Evolutionary conservation across 2,329 filamentous ascomycete species (phyloP).

Genomic region (Aspergillus sp.): DNA sequence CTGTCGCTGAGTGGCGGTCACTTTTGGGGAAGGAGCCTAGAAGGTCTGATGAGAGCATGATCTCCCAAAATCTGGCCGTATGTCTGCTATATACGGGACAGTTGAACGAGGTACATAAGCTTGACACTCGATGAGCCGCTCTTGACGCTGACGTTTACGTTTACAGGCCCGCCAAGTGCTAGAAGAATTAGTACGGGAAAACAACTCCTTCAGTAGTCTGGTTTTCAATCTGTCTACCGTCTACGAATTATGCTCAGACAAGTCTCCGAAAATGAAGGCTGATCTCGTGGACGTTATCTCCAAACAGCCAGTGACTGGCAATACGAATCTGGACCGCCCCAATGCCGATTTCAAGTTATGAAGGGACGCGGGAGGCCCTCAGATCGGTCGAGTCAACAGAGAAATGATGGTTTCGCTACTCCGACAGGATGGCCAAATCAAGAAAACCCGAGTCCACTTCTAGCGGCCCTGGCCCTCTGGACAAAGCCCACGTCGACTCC

Average conservation of each 20-base stretch:
- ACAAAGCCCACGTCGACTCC: too few relatives aligned
- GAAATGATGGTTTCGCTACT: too few relatives aligned
- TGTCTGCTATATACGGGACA: constrained; percentile 78
- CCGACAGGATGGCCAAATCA: too few relatives aligned
- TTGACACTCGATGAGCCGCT: background rate
- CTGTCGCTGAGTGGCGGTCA: constrained; percentile 60
- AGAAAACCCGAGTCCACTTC: too few relatives aligned
- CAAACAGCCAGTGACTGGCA: constrained; percentile 51
- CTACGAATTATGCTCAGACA: constrained; percentile 87
- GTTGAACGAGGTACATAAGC: constrained; percentile 64
- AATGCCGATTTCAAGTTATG: constrained; percentile 76
- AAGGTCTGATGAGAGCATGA: constrained; percentile 61
- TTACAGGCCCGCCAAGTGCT: constrained; percentile 63
- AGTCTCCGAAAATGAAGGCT: constrained; percentile 67
- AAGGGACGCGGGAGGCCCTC: background rate
- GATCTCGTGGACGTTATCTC: constrained; percentile 70
- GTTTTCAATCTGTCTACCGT: constrained; percentile 89
- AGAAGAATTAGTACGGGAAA: constrained; percentile 62
- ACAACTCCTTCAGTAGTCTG: constrained; percentile 71
- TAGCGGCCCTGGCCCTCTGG: too few relatives aligned
- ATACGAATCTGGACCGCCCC: constrained; percentile 67
- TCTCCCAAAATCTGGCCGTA: constrained; percentile 79
- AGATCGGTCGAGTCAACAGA: too few relatives aligned
- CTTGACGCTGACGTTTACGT: constrained; percentile 7
- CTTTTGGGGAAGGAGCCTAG: constrained; percentile 49